Conservation (phyloP, 2,329 filamentous ascomycete species). For the Penicillium sp. region DNA sequence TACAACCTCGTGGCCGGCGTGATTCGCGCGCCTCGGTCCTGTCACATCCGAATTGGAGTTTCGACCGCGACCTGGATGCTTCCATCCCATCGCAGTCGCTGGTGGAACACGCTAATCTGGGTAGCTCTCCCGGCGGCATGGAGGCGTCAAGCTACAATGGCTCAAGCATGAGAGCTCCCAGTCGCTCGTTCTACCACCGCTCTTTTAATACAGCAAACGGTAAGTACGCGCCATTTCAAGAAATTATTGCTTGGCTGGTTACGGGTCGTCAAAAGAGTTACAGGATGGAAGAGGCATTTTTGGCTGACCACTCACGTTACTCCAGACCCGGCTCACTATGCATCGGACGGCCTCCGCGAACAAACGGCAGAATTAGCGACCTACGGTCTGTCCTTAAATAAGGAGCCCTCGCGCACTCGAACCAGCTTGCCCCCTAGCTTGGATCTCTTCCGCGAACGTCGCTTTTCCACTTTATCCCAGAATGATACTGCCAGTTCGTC, state of each 20-base stretch:
- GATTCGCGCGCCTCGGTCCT: slow-evolving; percentile 30
- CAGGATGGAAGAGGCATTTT: slow-evolving; percentile 1
- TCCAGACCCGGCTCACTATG: slow-evolving; percentile 71
- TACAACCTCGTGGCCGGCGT: slow-evolving; percentile 31
- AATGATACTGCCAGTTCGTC: slow-evolving; percentile 19
- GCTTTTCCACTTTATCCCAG: slow-evolving; percentile 4
- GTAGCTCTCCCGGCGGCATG: slow-evolving; percentile 28
- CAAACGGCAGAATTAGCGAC: slow-evolving; percentile 85
- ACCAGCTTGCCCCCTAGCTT: slow-evolving; percentile 30
- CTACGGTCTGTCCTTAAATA: slow-evolving; percentile 65
- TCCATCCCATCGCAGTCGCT: slow-evolving; percentile 21
- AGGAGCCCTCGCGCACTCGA: slow-evolving; percentile 26
- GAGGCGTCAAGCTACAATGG: slow-evolving; percentile 32
- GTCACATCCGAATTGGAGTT: slow-evolving; percentile 24
- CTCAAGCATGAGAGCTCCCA: slow-evolving; percentile 41
- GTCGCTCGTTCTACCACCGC: slow-evolving; percentile 47
- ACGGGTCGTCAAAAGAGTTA: neutral
- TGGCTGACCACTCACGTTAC: slow-evolving; percentile 41
- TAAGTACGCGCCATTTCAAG: slow-evolving; percentile 17
- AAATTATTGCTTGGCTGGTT: neutral
- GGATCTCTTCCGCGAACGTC: slow-evolving; percentile 29
- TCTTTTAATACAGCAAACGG: slow-evolving; percentile 46
- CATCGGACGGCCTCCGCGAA: slow-evolving; percentile 74
- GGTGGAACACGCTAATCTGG: slow-evolving; percentile 31
- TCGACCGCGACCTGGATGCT: slow-evolving; percentile 21